These are phyloP conservation scores for Talaromyces sp. DNA, from an alignment of 2,329 filamentous ascomycete genomes.

Conservation along the genomic window DNA sequence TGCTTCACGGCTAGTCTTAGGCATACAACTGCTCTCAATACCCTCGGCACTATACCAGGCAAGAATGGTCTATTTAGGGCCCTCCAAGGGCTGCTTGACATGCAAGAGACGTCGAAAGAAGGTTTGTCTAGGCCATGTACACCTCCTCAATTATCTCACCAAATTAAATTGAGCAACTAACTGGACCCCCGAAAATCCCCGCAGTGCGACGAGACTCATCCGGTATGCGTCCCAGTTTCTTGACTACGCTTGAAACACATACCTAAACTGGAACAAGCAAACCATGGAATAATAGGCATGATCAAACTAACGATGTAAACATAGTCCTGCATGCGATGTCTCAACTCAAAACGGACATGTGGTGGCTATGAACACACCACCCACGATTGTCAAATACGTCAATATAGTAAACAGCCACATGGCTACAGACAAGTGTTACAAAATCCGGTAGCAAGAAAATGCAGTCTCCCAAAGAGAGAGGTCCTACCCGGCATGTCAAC, in stretches of 20 bases:
- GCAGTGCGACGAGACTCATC: constrained; percentile 12
- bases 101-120: constrained; percentile 11
- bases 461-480: constrained; percentile 6
- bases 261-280: neutral
- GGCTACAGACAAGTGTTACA: too few species aligned
- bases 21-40: neutral
- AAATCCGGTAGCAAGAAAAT: constrained; percentile 1
- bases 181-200: neutral
- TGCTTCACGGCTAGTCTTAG: neutral
- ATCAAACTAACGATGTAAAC: neutral
- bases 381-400: constrained; percentile 1
- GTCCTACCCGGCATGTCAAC: neutral
- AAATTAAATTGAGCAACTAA: neutral
- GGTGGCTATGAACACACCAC: neutral
- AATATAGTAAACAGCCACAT: neutral
- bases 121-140: neutral
- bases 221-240: neutral
- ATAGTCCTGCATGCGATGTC: constrained; percentile 11
- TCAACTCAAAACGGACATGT: constrained; percentile 4
- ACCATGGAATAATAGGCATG: neutral
- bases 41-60: neutral
- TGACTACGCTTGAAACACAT: neutral
- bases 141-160: neutral
- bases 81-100: constrained; percentile 9
- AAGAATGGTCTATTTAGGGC: constrained; percentile 8